Base-by-base conservation (phyloP, 2,329 filamentous ascomycete species). In the Exserohilum turcica region DNA sequence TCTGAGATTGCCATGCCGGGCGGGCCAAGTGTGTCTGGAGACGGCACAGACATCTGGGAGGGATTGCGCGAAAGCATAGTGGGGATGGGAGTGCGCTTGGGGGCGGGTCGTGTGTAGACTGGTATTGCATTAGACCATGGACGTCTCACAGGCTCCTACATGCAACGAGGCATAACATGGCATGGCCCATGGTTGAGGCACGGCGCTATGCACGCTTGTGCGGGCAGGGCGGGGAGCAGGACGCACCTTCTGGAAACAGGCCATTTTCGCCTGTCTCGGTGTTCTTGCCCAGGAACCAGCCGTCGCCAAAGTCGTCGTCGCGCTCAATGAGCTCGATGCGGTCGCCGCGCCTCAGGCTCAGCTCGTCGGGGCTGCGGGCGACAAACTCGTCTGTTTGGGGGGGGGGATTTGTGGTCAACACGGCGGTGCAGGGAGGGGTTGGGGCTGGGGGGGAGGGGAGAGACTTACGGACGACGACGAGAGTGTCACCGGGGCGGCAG, bases 351-450 rank as follows among this genome's bases (percentile, higher is more conserved):
- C 85, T 81, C 61, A 99, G 82, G 65, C 86, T 95, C 70, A 99
- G 82, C 80, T 99, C 94, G 77, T 99, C 94, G 52, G 90, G 89
- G 75, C 92, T 95, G 63, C 94, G 87, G 52, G 93, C 92, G 64
- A 87, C 81, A 74, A 99, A 97, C 77, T 97, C 92, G 77, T 99
- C 91, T 96, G 63, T 43, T n/a, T n/a, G n/a, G 48, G 35, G 6
- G 27, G 37, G 24, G 10, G 43, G 58, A 61, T 44, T 65, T 57
- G 53, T 21, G 39, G 9, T 16, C 16, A 16, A 18, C 18, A 16
- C 19, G 24, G 27, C 7, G 16, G 16, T n/a, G 37, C 21, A 37
- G 35, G 35, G 15, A 21, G n/a, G n/a, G n/a, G n/a, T n/a, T n/a
- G n/a, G n/a, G n/a, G n/a, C n/a, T n/a, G 28, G 31, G 15, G 43